Evolutionary conservation across 2,329 filamentous ascomycete genomes (phyloP), one percentile per base, ranked within the genome.

Genomic region (Periconia macrospinosa): DNA sequence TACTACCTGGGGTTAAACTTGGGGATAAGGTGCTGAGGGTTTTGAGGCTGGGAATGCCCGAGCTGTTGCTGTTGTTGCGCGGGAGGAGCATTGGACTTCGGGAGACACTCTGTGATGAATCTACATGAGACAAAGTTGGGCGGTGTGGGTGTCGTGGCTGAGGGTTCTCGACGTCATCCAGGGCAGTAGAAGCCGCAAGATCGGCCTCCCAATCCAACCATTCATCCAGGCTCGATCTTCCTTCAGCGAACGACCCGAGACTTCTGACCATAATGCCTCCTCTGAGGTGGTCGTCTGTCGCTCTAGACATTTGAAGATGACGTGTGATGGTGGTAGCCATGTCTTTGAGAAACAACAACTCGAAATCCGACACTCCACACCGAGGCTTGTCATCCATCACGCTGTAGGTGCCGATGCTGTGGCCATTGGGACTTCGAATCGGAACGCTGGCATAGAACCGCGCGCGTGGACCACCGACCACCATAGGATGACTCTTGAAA

Each of bases 391-490:
- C 79, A 58, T 88, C 85, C 2, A 86, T 73, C 2, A 88, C 79
- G 49, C 82, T 81, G 54, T 86, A 84, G 11, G 79, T 80, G 10
- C 86, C 86, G 51, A 89, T 83, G 45, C 80, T 79, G 59, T 82
- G 80, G 27, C 82, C 79, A 35, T 78, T 80, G 0, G 79, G 79
- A 2, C 83, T 85, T 23, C 80, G 79, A 50, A 89, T 82, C 0
- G 86, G 86, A 0, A 87, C 85, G 17, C 81, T 82, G 6, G 82
- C 82, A 54, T 84, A 83, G 62, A 85, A 85, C 2, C 68, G 64
- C 17, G 65, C 62, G 33, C 54, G 68, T 56, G 59, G 74, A 52
- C 45, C 70, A 15, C 65, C 67, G 11, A 54, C 49, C n/a, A 75
- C 70, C 8, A 65, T 72, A 2, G 68, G 62, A 48, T 64, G 68